Evolutionary conservation across 2,329 filamentous ascomycete species (phyloP), one percentile per base, ranked within the genome.

Genomic region (Blastomyces parvus): DNA sequence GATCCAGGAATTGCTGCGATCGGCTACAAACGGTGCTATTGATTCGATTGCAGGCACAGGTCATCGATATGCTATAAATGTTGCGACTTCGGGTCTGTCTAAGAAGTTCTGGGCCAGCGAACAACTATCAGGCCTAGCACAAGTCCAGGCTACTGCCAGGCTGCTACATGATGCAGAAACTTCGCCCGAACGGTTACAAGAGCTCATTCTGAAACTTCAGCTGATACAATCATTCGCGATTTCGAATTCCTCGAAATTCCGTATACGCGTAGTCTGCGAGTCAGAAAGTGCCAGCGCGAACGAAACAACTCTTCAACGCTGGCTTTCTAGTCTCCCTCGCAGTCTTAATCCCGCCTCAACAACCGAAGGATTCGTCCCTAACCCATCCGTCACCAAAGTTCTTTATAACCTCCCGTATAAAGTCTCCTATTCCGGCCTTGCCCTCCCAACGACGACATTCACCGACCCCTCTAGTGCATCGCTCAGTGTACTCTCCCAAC

Each of bases 321-420:
- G 97, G 78, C 79, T 96, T 64, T 74, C 78, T 50, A 81, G 78
- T 6, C 77, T 88, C n/a, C 84, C 87, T 17, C 72, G 76, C 53
- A 64, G 76, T 59, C 70, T 73, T 19, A 73, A 76, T 1, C 77
- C 82, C 64, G 61, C 68, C 2, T 62, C 68, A 11, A 60, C 69
- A 11, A 66, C 36, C 6, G 22, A 53, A 5, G 61, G 38, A 36
- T 60, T 55, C 13, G 61, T 69, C 63, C 66, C 73, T 66, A 72
- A 73, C 59, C 74, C 75, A 44, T 76, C 76, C 11, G 77, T 79
- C 61, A 72, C 74, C 67, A 94, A 91, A 74, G 88, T 91, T 0
- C 95, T 97, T 77, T 97, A 96, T 77, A 88, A 93, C 30, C 82
- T 99, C 22, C 94, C 94, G 0, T 99, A 96, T 77, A 94, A 99